Base-by-base conservation (phyloP, 352 stramenopile species). In the Globisporangium emineosum region DNA sequence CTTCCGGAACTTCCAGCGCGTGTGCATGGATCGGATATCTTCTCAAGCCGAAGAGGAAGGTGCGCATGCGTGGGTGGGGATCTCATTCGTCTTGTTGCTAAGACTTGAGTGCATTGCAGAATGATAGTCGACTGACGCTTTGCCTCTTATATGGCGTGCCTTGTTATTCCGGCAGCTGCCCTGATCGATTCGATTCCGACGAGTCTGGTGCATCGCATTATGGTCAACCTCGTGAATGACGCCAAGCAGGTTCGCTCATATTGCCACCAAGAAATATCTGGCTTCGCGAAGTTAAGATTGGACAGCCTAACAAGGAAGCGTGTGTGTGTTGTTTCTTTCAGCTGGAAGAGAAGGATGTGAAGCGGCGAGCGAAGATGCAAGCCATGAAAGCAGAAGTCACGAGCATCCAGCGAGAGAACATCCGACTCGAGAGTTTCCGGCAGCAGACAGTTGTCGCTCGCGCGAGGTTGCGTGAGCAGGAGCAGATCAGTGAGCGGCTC, bases 111-210 rank as follows among this genome's bases (percentile, higher is more conserved):
- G 15, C 15, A 43, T 43, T 37, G 37, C 5, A n/a, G n/a, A n/a
- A n/a, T n/a, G 37, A 9, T 45, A 21, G 37, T 21, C 37, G 37
- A 45, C 37, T 45, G 37, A 45, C 37, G 15, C 17, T 5, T 9
- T n/a, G n/a, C n/a, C n/a, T n/a, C n/a, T n/a, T n/a, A n/a, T n/a
- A n/a, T n/a, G n/a, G n/a, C n/a, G n/a, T n/a, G n/a, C n/a, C n/a
- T 23, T 6, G 40, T 1, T 21, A 12, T 47, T 10, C 19, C 57
- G 61, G 3, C 15, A 90, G 81, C 75, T 30, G 76, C 72, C 45
- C 61, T 92, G 68, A 81, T 92, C 15, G 79, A 82, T 27, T 78
- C 81, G n/a, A 67, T 92, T 43, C 83, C 83, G 8, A 79, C 65
- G 19, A 71, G 78, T 40, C 72, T 92, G 19, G 68, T 90, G 62